Base-by-base conservation (phyloP, 768 basidiomycete species). In the Termitomyces heimii region DNA sequence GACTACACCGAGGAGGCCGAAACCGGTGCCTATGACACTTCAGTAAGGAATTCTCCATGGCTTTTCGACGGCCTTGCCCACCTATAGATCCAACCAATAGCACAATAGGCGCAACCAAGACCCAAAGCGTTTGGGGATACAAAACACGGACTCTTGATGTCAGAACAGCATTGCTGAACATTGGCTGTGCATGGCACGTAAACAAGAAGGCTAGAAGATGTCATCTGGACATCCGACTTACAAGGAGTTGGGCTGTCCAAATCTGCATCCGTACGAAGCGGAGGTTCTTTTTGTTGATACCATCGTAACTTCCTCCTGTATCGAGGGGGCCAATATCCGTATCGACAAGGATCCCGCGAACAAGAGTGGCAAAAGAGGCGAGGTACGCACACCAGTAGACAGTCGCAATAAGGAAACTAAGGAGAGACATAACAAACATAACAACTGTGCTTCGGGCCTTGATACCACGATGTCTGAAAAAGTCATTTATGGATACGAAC, bases 351-450 rank as follows among this genome's bases (percentile, higher is more conserved):
- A 61, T 61, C 20, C 57, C 60, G 3, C 60, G 56, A 37, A 61
- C 60, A n/a, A 58, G 57, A n/a, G 60, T 61, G 44, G 60, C 60
- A 37, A 61, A 61, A 35, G 57, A 55, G 13, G 54, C 60, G 20
- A 61, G 57, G 44, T 61, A 61, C 18, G 60, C 60, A 28, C 54
- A 55, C 60, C 60, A 61, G 50, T 61, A 61, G 26, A 58, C 37
- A 9, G 60, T 61, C n/a, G 60, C 49, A 28, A 61, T 39, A 8
- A 42, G 12, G 54, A 61, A 61, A 12, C 57, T 48, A 16, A 58
- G 16, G 51, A 58, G 12, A 34, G 43, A 54, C 42, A 54, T 54
- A 1, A 43, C 29, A 34, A 54, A 54, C 42, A 54, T 54, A n/a
- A 12, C 28, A 22, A 43, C 53, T 4, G 26, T 42, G 14, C 12